Evolutionary conservation across 1,284 basidiomycete genomes (phyloP).

Genomic region (Prillingera fragicola): DNA sequence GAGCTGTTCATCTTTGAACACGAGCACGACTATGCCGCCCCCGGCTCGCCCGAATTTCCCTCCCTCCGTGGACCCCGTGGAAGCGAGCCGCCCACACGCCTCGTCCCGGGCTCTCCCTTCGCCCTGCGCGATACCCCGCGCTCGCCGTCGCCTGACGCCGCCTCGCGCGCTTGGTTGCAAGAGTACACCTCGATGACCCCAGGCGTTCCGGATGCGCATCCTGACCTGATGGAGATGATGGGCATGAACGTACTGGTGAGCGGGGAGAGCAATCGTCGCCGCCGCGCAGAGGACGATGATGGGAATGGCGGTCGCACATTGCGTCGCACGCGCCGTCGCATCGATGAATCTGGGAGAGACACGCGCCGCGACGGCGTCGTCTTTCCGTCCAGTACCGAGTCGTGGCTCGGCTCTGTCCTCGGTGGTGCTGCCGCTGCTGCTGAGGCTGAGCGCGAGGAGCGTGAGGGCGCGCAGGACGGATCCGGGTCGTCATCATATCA

Average conservation of each 20-base stretch:
- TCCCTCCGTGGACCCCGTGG: background rate
- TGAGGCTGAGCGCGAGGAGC: background rate
- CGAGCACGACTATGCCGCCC: background rate
- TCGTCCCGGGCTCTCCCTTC: background rate
- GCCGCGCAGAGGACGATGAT: background rate
- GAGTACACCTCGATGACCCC: conserved; percentile 4
- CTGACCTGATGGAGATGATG: background rate
- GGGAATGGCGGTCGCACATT: background rate
- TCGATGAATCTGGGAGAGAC: conserved; percentile 3
- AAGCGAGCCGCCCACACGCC: conserved; percentile 1
- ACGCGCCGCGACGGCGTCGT: conserved; percentile 16
- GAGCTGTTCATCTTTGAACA: background rate
- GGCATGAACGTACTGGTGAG: background rate
- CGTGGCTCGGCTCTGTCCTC: conserved; percentile 1
- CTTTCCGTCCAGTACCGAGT: conserved; percentile 13
- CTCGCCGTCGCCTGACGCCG: conserved; percentile 2
- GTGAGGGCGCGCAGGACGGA: too few species aligned
- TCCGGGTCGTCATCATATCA: too few species aligned
- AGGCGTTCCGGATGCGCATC: background rate
- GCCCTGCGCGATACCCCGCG: background rate
- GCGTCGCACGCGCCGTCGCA: background rate
- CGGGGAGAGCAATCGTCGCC: background rate
- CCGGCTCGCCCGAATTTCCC: background rate
- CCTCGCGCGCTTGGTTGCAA: conserved; percentile 6
- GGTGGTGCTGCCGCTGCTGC: background rate